Evolutionary conservation across 2,329 filamentous ascomycete species (phyloP).

Genomic region (Onygenales sp.): DNA sequence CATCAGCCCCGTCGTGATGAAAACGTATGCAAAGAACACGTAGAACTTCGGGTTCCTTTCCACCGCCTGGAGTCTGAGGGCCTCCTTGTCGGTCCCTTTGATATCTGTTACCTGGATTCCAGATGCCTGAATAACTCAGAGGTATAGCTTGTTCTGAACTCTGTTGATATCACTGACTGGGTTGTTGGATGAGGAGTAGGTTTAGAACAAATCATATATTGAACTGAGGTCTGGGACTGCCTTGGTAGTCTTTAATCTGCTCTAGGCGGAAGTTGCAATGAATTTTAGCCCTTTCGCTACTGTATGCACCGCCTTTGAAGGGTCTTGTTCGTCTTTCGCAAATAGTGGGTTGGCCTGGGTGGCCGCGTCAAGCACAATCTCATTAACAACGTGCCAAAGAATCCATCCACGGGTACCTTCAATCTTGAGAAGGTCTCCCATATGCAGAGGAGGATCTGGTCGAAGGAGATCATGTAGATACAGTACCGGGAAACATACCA

Average conservation of each 20-base stretch:
- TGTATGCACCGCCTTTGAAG: background rate
- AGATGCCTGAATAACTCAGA: conserved; percentile 9
- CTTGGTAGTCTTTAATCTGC: background rate
- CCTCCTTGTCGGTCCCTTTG: background rate
- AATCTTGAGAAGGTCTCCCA: conserved; percentile 52
- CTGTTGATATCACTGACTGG: no score
- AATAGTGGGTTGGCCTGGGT: background rate
- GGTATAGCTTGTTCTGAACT: background rate
- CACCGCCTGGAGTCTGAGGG: background rate
- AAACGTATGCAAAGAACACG: conserved; percentile 25
- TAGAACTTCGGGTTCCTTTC: conserved; percentile 25
- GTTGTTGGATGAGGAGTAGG: background rate
- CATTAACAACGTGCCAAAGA: conserved; percentile 31
- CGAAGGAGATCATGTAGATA: conserved; percentile 54
- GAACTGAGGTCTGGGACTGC: conserved; percentile 6
- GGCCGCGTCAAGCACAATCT: conserved; percentile 14
- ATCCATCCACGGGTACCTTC: conserved; percentile 48
- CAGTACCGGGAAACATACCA: conserved; percentile 30
- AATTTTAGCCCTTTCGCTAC: conserved; percentile 3
- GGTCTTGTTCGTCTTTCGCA: background rate
- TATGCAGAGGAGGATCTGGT: conserved; percentile 51
- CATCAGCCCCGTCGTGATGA: conserved; percentile 25
- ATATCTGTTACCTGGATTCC: conserved; percentile 5
- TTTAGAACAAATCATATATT: conserved; percentile 4
- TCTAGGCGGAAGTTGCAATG: conserved; percentile 1